Evolutionary conservation across 1,284 basidiomycete species (phyloP), one percentile per base, ranked within the genome.

Genomic region (Cutaneotrichosporon sp.): DNA sequence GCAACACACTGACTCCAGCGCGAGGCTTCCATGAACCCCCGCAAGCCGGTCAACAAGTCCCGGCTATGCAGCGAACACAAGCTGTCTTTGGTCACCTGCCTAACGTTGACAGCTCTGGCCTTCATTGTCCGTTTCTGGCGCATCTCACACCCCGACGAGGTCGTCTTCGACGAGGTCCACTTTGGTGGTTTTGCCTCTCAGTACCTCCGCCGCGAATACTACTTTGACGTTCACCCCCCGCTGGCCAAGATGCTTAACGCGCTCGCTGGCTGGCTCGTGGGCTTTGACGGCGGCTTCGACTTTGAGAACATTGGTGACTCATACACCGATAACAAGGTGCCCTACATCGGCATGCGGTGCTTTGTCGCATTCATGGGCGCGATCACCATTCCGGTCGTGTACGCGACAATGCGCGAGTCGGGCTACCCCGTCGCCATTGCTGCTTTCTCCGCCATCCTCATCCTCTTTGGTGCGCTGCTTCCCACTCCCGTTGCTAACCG

Each of bases 151-250:
- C 92, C 92, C 35, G 86, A 90, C 76, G 85, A 90, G 78, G 91
- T 97, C 59, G 93, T 96, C 29, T 97, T 97, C 73, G 92, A 97
- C 71, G 92, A 97, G 77, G 92, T 97, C 12, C 92, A 97, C 70
- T 97, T 96, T 68, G 91, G 91, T 16, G 63, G 70, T 76, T 93
- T 97, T 73, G 91, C 92, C 17, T 83, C 87, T 6, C 88, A 90
- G 74, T 97, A 97, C 75, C 84, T 97, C 65, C 79, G 79, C 49
- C 81, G 91, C 59, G 83, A 96, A 76, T 99, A 96, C 78, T 97
- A 97, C 77, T 99, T 99, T 78, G 96, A 99, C 73, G 96, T 99
- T 4, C 96, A 99, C 68, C 94, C 94, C 34, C 94, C 94, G 14
- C 84, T 97, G 49, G 91, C 93, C 41, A 97, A 97, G 72, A 81